These are phyloP conservation scores for Protomyces arabidopsidicola DNA, from an alignment of 1,139 yeast species.

Conservation along the genomic window DNA sequence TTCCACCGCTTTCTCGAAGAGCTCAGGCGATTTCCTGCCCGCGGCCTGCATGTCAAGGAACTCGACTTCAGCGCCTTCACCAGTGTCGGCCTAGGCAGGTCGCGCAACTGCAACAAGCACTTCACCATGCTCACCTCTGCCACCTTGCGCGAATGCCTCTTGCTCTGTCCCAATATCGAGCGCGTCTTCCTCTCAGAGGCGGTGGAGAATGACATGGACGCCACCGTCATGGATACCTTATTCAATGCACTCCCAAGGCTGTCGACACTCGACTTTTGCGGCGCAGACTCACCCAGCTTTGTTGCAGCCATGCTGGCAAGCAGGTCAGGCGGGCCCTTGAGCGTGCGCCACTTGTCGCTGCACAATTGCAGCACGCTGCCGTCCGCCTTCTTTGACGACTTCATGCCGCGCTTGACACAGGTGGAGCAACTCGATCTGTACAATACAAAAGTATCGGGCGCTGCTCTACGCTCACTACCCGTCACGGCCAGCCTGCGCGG, in stretches of 20 bases:
- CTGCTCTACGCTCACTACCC: conserved; percentile 51
- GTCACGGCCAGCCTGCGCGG: conserved; percentile 61
- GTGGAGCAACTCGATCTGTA: conserved; percentile 70
- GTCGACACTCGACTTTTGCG: conserved; percentile 80
- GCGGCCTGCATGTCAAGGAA: conserved; percentile 9
- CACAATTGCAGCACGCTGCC: conserved; percentile 85
- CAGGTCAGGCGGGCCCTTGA: conserved; percentile 36
- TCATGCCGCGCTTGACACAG: conserved; percentile 56
- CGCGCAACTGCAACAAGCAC: conserved; percentile 83
- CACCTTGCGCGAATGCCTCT: conserved; percentile 62
- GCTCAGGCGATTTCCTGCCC: conserved; percentile 7
- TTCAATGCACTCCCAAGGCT: conserved; percentile 49
- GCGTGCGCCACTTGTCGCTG: conserved; percentile 58
- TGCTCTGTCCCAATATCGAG: conserved; percentile 57
- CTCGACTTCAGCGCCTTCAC: conserved; percentile 65
- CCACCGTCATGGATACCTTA: conserved; percentile 57
- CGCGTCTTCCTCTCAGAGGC: conserved; percentile 83
- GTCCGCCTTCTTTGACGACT: conserved; percentile 50
- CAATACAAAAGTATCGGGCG: conserved; percentile 70
- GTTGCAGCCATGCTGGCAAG: conserved; percentile 51
- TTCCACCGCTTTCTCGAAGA: conserved; percentile 16
- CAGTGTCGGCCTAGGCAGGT: conserved; percentile 82
- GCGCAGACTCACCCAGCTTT: conserved; percentile 66
- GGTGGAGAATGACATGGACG: conserved; percentile 77
- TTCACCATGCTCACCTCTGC: conserved; percentile 81